Percentiles rank a stretch among this genome's conserved stretches.
These are phyloP conservation scores for Geosmithia morbida DNA, from an alignment of 2,329 filamentous ascomycete genomes.

Conservation along the genomic window DNA sequence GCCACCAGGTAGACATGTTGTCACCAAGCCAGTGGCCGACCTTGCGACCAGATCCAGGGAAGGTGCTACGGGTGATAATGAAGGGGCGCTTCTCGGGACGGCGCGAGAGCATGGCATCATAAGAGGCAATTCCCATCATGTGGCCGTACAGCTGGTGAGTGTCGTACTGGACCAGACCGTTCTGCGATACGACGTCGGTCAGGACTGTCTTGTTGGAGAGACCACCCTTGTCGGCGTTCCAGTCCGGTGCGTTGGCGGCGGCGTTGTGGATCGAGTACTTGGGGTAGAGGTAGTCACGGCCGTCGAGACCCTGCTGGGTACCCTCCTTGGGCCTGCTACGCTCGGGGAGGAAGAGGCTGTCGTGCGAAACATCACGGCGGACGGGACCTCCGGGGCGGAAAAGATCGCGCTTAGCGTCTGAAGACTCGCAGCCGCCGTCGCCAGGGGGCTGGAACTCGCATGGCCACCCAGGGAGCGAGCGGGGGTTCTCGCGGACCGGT, in stretches of 20 bases:
- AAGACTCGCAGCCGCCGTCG: slow-evolving; percentile 2
- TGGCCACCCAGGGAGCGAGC: slow-evolving; percentile 55
- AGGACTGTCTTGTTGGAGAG: slow-evolving; percentile 46
- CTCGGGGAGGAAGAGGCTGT: slow-evolving; percentile 22
- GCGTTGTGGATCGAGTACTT: slow-evolving; percentile 66
- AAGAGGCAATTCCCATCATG: slow-evolving; percentile 64
- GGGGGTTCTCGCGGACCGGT: slow-evolving; percentile 45
- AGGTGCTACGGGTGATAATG: slow-evolving; percentile 73
- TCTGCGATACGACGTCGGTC: slow-evolving; percentile 64
- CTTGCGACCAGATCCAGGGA: slow-evolving; percentile 60
- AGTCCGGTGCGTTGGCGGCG: slow-evolving; percentile 29
- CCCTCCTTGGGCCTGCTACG: slow-evolving; percentile 30
- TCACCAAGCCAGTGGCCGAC: slow-evolving; percentile 77
- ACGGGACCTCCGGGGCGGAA: neutral
- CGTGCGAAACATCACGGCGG: slow-evolving; percentile 1
- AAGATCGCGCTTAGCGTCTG: neutral
- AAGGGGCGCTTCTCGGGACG: slow-evolving; percentile 61
- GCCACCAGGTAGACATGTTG: slow-evolving; percentile 55
- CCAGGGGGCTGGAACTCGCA: slow-evolving; percentile 13
- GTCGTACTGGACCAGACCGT: slow-evolving; percentile 65
- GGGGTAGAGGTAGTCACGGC: slow-evolving; percentile 55
- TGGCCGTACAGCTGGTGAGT: slow-evolving; percentile 69
- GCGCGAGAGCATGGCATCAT: slow-evolving; percentile 50
- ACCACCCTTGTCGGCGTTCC: slow-evolving; percentile 44
- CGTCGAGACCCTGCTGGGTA: slow-evolving; percentile 13